Evolutionary conservation across 1,139 yeast genomes (phyloP).

Genomic region (Sugiyamaella japonica): DNA sequence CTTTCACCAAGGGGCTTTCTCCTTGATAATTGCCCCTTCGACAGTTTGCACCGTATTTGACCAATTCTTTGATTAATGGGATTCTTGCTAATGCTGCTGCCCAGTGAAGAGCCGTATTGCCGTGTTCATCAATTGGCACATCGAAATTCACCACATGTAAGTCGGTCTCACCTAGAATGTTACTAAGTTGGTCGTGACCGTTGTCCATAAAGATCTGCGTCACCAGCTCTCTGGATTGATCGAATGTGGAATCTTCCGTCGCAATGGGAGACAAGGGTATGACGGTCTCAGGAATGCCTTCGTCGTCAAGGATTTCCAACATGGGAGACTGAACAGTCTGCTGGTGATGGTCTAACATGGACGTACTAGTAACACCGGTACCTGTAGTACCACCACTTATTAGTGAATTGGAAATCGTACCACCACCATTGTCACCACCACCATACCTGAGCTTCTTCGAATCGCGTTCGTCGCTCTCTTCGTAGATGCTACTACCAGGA

Average conservation of each 20-base stretch:
- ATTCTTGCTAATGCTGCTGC: slow-evolving; percentile 88
- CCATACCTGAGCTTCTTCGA: background rate
- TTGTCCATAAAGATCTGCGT: slow-evolving; percentile 46
- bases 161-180: slow-evolving; percentile 20
- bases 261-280: slow-evolving; percentile 54
- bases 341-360: background rate
- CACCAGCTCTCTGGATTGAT: slow-evolving; percentile 56
- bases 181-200: slow-evolving; percentile 24
- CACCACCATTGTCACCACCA: background rate
- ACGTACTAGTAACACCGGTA: slow-evolving; percentile 2
- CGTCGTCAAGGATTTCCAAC: slow-evolving; percentile 26
- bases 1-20: slow-evolving; percentile 85
- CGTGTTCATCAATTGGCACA: slow-evolving; percentile 87
- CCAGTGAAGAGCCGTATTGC: slow-evolving; percentile 95
- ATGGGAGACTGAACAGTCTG: background rate
- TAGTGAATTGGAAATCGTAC: background rate
- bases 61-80: slow-evolving; percentile 68
- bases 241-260: slow-evolving; percentile 43
- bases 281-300: slow-evolving; percentile 28
- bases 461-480: slow-evolving; percentile 8
- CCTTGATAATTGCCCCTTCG: slow-evolving; percentile 79
- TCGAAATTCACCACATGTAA: slow-evolving; percentile 56
- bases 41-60: slow-evolving; percentile 65
- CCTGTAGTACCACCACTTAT: background rate
- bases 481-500: background rate